These are phyloP conservation scores for Ascobolus immersus DNA, from an alignment of 495 filamentous ascomycete species.

Conservation along the genomic window DNA sequence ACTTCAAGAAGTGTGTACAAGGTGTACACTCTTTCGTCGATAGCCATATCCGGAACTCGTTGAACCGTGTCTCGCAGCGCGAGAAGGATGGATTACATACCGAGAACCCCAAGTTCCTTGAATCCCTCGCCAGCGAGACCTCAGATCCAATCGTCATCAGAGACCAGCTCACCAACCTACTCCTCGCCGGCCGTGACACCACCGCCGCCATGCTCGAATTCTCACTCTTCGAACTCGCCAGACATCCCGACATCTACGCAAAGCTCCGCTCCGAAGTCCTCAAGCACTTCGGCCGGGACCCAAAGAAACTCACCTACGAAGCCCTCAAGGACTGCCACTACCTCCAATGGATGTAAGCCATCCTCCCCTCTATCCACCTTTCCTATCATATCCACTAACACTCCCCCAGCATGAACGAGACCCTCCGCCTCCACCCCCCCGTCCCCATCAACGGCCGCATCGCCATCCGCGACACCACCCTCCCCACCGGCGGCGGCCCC, in stretches of 20 bases:
- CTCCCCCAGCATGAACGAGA: slow-evolving; percentile 63
- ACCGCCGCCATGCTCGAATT: slow-evolving; percentile 52
- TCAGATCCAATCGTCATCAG: slow-evolving; percentile 45
- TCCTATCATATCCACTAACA: no score
- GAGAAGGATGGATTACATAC: no score
- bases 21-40: no score
- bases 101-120: slow-evolving; percentile 70
- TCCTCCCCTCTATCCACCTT: no score
- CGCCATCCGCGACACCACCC: slow-evolving; percentile 47
- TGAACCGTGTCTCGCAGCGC: no score
- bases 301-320: slow-evolving; percentile 34
- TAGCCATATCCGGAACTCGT: no score
- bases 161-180: slow-evolving; percentile 53
- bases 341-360: no score
- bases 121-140: slow-evolving; percentile 50
- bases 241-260: slow-evolving; percentile 34
- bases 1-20: no score
- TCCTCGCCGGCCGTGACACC: slow-evolving; percentile 58
- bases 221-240: slow-evolving; percentile 49
- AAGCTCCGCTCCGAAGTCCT: slow-evolving; percentile 54
- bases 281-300: no score
- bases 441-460: slow-evolving; percentile 62
- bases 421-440: slow-evolving; percentile 24
- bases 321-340: slow-evolving; percentile 58
- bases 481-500: slow-evolving; percentile 52